Percentiles rank a stretch among this genome's conserved stretches.
Conservation (phyloP, 306 rosid genomes). For the Betula pendula region DNA sequence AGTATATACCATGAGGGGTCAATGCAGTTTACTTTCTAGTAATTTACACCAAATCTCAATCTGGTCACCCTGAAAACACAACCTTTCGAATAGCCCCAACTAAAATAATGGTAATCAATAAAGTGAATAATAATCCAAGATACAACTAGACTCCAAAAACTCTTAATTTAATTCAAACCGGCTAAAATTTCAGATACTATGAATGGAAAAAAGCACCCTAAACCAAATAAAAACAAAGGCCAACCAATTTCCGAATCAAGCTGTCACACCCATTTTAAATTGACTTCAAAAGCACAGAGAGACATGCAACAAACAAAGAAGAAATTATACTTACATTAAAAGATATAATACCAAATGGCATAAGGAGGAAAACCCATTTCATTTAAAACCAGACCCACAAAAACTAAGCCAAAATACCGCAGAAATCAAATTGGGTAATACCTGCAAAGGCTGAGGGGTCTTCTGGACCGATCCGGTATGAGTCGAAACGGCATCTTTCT, state of each 20-base stretch:
- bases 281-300: neutral
- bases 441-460: constrained; percentile 60
- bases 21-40: neutral
- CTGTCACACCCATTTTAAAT: neutral
- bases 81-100: neutral
- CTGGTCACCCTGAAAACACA: neutral
- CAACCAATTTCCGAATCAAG: neutral
- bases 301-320: neutral
- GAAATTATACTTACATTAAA: neutral
- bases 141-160: neutral
- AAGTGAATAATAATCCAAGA: neutral
- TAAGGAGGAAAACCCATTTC: constrained; percentile 9
- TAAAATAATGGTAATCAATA: neutral
- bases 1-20: neutral
- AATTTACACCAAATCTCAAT: neutral
- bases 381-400: neutral
- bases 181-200: neutral
- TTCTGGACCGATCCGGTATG: constrained; percentile 32
- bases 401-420: neutral
- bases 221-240: neutral
- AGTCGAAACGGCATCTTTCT: constrained; percentile 30
- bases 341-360: neutral
- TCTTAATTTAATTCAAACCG: neutral
- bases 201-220: neutral
- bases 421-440: constrained; percentile 19